phyloP scores from a whole-genome alignment of 1,139 yeast species.

The Debaryomycetaceae sp. region DNA sequence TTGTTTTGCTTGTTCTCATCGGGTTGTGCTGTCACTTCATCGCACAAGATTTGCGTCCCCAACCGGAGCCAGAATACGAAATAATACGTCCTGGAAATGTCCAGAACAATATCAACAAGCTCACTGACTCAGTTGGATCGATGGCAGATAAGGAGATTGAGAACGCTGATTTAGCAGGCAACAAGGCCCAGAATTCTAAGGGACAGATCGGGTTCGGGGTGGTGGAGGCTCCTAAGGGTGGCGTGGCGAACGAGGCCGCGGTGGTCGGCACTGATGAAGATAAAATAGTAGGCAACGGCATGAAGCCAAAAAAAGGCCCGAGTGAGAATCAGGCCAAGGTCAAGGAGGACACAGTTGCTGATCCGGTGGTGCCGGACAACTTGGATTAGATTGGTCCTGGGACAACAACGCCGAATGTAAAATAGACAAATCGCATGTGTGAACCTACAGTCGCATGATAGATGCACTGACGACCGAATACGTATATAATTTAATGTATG shows the following conservation, averaged over 20 bases:
- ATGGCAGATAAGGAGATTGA: conserved; percentile 28
- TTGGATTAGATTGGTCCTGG: too few relatives aligned
- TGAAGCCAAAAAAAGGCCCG: conserved; percentile 5
- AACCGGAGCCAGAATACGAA: conserved; percentile 28
- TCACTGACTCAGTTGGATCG: conserved; percentile 18
- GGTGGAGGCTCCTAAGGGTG: conserved; percentile 49
- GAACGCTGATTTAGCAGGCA: conserved; percentile 37
- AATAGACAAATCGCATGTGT: too few relatives aligned
- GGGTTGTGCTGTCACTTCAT: conserved; percentile 36
- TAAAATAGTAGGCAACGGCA: conserved; percentile 21
- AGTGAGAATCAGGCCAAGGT: not conserved
- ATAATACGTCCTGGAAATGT: conserved; percentile 18
- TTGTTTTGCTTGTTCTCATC: conserved; percentile 33
- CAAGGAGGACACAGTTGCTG: not conserved
- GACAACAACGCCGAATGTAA: too few relatives aligned
- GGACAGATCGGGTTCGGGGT: conserved; percentile 45
- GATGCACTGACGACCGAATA: too few relatives aligned
- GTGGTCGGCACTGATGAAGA: conserved; percentile 44
- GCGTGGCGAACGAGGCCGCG: conserved; percentile 47
- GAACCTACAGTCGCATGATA: too few relatives aligned
- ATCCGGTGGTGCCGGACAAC: too few relatives aligned
- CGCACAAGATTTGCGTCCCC: conserved; percentile 33
- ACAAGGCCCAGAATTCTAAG: conserved; percentile 39
- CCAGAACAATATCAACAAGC: conserved; percentile 21
- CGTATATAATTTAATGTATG: too few relatives aligned